phyloP scores from a whole-genome alignment of 768 basidiomycete genomes.

The Tulasnella sp. region DNA sequence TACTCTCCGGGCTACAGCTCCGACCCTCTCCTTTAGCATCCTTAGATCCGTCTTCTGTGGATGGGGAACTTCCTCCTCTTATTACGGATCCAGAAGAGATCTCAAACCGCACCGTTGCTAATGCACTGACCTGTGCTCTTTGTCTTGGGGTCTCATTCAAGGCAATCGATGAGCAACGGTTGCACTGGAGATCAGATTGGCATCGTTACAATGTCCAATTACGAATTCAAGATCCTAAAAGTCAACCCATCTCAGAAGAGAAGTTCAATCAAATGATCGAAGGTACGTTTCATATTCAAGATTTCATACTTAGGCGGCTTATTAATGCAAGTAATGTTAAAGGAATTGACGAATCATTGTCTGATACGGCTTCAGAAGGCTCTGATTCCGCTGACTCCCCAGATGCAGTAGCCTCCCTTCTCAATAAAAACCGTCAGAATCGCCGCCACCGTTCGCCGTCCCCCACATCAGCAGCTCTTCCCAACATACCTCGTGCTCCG shows the following conservation, averaged over 20 bases:
- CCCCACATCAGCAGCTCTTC: slow-evolving; percentile 27
- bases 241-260: slow-evolving; percentile 48
- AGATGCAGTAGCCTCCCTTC: slow-evolving; percentile 52
- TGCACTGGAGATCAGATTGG: slow-evolving; percentile 91
- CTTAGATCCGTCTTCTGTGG: not conserved
- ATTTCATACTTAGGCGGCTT: not conserved
- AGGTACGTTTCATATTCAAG: slow-evolving; percentile 47
- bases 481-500: slow-evolving; percentile 46
- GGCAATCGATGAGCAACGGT: slow-evolving; percentile 68
- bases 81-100: not conserved
- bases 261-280: slow-evolving; percentile 71
- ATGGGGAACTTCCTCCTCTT: not conserved
- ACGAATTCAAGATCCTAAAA: slow-evolving; percentile 41
- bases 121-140: slow-evolving; percentile 42
- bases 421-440: slow-evolving; percentile 43
- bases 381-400: slow-evolving; percentile 34
- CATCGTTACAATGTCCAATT: slow-evolving; percentile 94
- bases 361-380: slow-evolving; percentile 49
- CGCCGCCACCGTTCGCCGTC: slow-evolving; percentile 35
- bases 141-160: slow-evolving; percentile 57
- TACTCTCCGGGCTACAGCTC: slow-evolving; percentile 11
- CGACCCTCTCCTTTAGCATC: slow-evolving; percentile 12
- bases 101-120: too few species aligned
- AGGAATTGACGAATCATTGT: slow-evolving; percentile 79
- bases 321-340: not conserved